Percentiles rank a stretch among this genome's conserved stretches.
Evolutionary conservation across 2,329 filamentous ascomycete species (phyloP).

Genomic region (Xylaria arbuscula): DNA sequence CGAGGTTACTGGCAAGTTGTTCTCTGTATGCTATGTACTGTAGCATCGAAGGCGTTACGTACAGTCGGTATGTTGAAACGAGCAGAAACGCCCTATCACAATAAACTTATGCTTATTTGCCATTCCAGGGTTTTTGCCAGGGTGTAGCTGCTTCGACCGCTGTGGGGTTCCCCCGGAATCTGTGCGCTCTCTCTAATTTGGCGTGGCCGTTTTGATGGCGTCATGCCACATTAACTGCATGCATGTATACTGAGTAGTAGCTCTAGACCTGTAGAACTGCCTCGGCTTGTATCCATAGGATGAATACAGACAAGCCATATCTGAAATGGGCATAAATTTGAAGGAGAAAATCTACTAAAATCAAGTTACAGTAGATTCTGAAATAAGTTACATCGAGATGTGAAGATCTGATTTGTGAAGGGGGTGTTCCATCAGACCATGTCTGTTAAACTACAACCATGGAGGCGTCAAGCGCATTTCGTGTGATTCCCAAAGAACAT

Average conservation of each 20-base stretch:
- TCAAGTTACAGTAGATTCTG: too few relatives aligned
- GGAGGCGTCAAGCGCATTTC: not conserved
- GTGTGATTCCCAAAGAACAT: too few relatives aligned
- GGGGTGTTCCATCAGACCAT: not conserved
- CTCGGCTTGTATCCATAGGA: not conserved
- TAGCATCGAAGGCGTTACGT: not conserved
- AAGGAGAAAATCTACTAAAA: too few relatives aligned
- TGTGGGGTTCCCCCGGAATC: conserved; percentile 19
- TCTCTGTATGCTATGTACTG: not conserved
- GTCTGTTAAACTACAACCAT: too few relatives aligned
- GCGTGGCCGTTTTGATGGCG: conserved; percentile 12
- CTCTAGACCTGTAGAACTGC: not conserved
- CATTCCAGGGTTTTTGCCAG: not conserved
- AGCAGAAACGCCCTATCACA: too few relatives aligned
- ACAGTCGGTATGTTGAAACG: too few relatives aligned
- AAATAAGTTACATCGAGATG: not conserved
- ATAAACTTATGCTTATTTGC: too few relatives aligned
- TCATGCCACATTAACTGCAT: conserved; percentile 12
- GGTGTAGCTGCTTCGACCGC: not conserved
- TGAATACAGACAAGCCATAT: not conserved
- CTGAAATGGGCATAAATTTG: not conserved
- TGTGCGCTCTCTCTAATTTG: conserved; percentile 7
- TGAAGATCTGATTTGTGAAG: conserved; percentile 8
- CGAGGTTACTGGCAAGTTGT: not conserved
- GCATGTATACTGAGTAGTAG: not conserved